Evolutionary conservation across 108 stramenopile genomes (phyloP).

Genomic region (Nitzschia sp.): DNA sequence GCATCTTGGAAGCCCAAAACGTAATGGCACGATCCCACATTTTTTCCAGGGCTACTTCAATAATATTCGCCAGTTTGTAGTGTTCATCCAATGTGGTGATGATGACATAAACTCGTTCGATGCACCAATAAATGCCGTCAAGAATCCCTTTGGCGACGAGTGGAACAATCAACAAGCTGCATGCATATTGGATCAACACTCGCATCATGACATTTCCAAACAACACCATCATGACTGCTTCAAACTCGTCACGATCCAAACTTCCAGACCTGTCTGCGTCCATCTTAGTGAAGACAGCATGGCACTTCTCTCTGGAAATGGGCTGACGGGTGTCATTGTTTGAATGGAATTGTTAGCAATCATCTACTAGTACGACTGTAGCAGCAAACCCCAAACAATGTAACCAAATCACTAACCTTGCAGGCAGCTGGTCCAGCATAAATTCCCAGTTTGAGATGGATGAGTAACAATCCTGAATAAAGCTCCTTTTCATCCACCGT

Average conservation of each 20-base stretch:
- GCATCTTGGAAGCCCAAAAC: constrained; percentile 3
- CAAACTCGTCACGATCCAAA: constrained; percentile 66
- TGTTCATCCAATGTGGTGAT: constrained; percentile 18
- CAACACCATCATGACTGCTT: constrained; percentile 63
- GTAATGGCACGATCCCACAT: constrained; percentile 1
- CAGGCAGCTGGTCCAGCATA: constrained; percentile 82
- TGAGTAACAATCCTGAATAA: constrained; percentile 70
- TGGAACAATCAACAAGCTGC: constrained; percentile 72
- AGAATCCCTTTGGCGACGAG: constrained; percentile 53
- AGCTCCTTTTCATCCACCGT: constrained; percentile 70
- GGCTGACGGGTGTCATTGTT: constrained; percentile 32
- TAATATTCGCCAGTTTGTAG: not conserved
- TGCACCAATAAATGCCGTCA: constrained; percentile 24
- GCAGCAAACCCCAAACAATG: not conserved
- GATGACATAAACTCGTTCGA: not conserved
- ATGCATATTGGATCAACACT: constrained; percentile 68
- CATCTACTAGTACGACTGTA: not conserved
- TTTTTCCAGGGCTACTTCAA: constrained; percentile 9
- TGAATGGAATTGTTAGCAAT: too few species aligned
- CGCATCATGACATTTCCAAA: constrained; percentile 70
- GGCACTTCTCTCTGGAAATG: constrained; percentile 45
- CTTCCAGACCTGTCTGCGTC: constrained; percentile 53
- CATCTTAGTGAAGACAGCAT: constrained; percentile 61
- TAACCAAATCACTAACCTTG: constrained; percentile 38
- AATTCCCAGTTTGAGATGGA: constrained; percentile 76